phyloP scores from a whole-genome alignment of 2,329 filamentous ascomycete species.

The Beauveria sp. region DNA sequence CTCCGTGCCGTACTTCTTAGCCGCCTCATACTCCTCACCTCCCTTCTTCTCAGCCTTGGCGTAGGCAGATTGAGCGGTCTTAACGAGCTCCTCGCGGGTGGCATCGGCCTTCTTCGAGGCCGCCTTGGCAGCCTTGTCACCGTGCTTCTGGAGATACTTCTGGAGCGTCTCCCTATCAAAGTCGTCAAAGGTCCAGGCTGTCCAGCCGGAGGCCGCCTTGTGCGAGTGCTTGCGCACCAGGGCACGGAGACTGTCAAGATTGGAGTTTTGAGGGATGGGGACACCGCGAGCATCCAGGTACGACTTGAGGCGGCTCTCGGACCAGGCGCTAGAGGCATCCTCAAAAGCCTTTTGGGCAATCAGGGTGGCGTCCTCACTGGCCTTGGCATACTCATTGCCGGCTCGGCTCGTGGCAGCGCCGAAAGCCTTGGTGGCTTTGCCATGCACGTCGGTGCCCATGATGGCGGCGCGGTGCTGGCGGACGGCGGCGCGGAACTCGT shows the following conservation, averaged over 20 bases:
- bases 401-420: slow-evolving; percentile 69
- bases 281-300: slow-evolving; percentile 71
- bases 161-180: slow-evolving; percentile 65
- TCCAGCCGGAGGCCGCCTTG: slow-evolving; percentile 60
- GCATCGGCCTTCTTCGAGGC: slow-evolving; percentile 54
- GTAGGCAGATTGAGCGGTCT: slow-evolving; percentile 55
- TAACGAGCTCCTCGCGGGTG: slow-evolving; percentile 66
- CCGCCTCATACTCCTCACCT: slow-evolving; percentile 54
- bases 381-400: slow-evolving; percentile 68
- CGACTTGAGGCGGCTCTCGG: slow-evolving; percentile 67
- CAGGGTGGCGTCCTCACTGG: slow-evolving; percentile 59
- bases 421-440: slow-evolving; percentile 50
- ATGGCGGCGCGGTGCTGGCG: slow-evolving; percentile 77
- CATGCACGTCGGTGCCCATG: slow-evolving; percentile 55
- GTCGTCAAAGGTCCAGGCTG: slow-evolving; percentile 73
- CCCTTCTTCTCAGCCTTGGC: slow-evolving; percentile 50
- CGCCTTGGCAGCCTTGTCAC: slow-evolving; percentile 49
- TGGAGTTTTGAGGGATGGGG: slow-evolving; percentile 64
- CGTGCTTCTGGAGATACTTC: slow-evolving; percentile 43
- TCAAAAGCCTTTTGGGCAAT: slow-evolving; percentile 62
- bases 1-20: slow-evolving; percentile 61
- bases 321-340: slow-evolving; percentile 55
- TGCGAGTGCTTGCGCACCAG: slow-evolving; percentile 66
- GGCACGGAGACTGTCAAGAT: slow-evolving; percentile 65
- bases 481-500: slow-evolving; percentile 82